Conservation (phyloP, 805 yeast species). For the Starmerella powellii region DNA sequence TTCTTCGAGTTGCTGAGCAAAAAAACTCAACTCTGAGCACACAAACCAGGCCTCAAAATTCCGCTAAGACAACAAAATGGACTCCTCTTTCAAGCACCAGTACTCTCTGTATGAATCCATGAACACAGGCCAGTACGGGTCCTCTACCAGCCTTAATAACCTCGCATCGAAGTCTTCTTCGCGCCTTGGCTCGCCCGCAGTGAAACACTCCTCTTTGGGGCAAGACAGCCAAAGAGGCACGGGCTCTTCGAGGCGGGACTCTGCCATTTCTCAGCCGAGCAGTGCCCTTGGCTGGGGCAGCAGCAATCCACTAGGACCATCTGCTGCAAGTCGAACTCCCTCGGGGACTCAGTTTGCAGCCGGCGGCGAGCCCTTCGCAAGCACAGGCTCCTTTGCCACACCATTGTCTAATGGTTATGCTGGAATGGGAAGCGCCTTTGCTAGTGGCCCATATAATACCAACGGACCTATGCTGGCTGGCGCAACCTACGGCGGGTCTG, state of each 20-base stretch:
- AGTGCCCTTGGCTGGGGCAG: background rate
- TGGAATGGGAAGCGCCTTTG: background rate
- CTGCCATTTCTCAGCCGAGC: background rate
- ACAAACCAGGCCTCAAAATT: no score
- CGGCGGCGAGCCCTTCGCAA: background rate
- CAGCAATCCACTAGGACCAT: background rate
- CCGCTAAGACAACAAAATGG: constrained; percentile 4
- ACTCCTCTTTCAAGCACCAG: constrained; percentile 9
- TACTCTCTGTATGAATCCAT: constrained; percentile 5
- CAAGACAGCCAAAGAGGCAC: background rate
- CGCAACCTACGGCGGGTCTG: background rate
- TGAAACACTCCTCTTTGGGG: background rate
- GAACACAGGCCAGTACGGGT: background rate
- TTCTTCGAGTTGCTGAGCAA: background rate
- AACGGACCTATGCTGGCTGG: background rate
- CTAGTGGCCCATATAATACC: background rate
- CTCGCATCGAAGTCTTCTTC: constrained; percentile 2
- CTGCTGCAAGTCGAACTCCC: background rate
- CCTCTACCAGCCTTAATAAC: background rate
- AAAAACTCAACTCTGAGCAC: no score
- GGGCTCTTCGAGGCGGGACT: background rate
- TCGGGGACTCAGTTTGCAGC: background rate
- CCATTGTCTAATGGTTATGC: background rate
- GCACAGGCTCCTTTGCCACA: background rate
- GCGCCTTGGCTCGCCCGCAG: constrained; percentile 6